Percentiles rank a stretch among this genome's conserved stretches.
Evolutionary conservation across 371 early-diverging fungal species (phyloP).

Genomic region (Massospora cicadina): DNA sequence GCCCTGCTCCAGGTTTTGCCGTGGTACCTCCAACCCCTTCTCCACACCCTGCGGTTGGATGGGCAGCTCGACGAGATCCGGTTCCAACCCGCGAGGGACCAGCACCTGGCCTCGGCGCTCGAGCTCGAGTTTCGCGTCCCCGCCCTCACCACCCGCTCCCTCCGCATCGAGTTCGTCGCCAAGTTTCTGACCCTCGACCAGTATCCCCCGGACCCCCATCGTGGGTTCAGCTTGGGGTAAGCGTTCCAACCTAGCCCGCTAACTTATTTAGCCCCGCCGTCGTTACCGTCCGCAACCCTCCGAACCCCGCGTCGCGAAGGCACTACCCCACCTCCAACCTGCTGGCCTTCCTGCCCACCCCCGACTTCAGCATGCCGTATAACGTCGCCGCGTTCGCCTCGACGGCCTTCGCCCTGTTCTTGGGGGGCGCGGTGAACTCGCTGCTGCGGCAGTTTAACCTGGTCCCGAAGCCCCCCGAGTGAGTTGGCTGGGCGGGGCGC

Average conservation of each 20-base stretch:
- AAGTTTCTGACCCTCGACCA: neutral
- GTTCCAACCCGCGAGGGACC: neutral
- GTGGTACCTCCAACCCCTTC: neutral
- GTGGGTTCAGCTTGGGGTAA: constrained; percentile 73
- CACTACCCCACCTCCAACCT: constrained; percentile 60
- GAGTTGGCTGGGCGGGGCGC: too few species aligned
- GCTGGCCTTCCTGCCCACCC: constrained; percentile 73
- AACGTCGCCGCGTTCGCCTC: constrained; percentile 94
- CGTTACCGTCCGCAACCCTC: neutral
- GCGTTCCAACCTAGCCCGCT: neutral
- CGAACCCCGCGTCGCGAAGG: neutral
- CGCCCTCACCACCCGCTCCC: neutral
- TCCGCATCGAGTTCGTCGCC: neutral
- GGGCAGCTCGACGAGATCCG: neutral
- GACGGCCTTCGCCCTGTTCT: constrained; percentile 84
- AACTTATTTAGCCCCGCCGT: constrained; percentile 8
- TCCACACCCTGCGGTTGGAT: neutral
- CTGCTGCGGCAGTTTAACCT: constrained; percentile 27
- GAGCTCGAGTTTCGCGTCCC: neutral
- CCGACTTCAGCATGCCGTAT: constrained; percentile 97
- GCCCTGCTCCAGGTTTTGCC: neutral
- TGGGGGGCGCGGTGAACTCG: constrained; percentile 81
- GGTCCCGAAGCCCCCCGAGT: too few species aligned
- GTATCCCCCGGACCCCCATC: constrained; percentile 89
- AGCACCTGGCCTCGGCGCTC: neutral